Conservation (phyloP, 192 early-diverging fungal species). For the Linnemannia elongata region DNA sequence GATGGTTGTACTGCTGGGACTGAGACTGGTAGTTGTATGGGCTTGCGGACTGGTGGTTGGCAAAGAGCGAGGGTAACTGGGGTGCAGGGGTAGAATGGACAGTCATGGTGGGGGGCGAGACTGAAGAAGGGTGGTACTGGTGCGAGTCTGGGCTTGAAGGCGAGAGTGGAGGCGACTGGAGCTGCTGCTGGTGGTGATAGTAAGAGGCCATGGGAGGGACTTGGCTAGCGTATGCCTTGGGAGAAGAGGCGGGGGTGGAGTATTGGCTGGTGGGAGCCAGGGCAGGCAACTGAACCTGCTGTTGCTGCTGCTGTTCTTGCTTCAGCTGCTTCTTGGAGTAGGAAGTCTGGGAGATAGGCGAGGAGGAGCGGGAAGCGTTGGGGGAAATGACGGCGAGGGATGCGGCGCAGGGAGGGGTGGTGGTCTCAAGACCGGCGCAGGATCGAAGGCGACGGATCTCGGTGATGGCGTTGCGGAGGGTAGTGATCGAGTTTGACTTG, state of each 20-base stretch:
- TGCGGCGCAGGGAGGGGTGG: slow-evolving; percentile 41
- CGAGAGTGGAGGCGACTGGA: slow-evolving; percentile 54
- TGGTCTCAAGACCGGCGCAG: slow-evolving; percentile 47
- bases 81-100: slow-evolving; percentile 20
- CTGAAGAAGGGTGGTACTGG: slow-evolving; percentile 37
- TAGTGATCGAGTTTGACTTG: slow-evolving; percentile 58
- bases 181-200: slow-evolving; percentile 42
- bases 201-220: neutral
- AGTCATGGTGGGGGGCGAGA: slow-evolving; percentile 37
- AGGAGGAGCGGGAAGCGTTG: slow-evolving; percentile 36
- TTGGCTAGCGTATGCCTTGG: slow-evolving; percentile 28
- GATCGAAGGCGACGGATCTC: slow-evolving; percentile 54
- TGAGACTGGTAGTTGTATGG: slow-evolving; percentile 15
- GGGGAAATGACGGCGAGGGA: slow-evolving; percentile 20
- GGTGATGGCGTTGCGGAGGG: slow-evolving; percentile 48
- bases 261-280: slow-evolving; percentile 25
- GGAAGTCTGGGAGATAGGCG: slow-evolving; percentile 11
- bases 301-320: slow-evolving; percentile 1
- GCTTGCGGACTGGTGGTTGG: slow-evolving; percentile 12
- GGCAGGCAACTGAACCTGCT: slow-evolving; percentile 15
- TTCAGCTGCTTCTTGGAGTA: neutral
- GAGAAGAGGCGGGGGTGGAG: slow-evolving; percentile 22
- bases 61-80: slow-evolving; percentile 46
- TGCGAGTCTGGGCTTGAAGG: slow-evolving; percentile 41
- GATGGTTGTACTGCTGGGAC: slow-evolving; percentile 9